phyloP scores from a whole-genome alignment of 495 filamentous ascomycete genomes.

The Trichoderma reesei region DNA sequence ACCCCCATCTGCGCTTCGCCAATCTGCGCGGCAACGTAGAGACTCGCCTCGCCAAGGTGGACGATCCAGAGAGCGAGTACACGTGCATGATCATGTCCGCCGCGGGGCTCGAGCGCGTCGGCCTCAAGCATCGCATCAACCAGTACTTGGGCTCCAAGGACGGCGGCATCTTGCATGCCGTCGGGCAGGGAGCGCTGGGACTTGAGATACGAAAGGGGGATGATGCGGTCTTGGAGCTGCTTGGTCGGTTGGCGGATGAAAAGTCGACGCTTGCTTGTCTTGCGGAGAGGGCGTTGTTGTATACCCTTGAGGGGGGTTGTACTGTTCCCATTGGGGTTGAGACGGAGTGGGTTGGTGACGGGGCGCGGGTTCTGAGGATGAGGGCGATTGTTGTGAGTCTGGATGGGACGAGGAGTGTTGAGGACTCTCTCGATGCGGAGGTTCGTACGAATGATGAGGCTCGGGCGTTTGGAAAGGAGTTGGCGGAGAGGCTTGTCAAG shows the following conservation, averaged over 20 bases:
- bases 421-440: not conserved
- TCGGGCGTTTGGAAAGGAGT: not conserved
- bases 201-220: constrained; percentile 2
- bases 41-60: not conserved
- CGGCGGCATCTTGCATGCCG: not conserved
- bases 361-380: not conserved
- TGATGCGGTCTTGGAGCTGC: not conserved
- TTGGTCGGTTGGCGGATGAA: not conserved
- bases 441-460: not conserved
- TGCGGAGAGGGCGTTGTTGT: not conserved
- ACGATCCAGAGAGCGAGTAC: not conserved
- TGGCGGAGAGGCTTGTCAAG: not conserved
- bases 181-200: not conserved
- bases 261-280: constrained; percentile 1
- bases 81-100: constrained; percentile 6
- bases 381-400: not conserved
- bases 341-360: not conserved
- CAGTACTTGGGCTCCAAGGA: not conserved
- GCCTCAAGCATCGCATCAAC: constrained; percentile 4
- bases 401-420: not conserved
- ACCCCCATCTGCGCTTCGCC: not conserved
- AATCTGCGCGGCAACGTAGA: not conserved
- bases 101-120: not conserved
- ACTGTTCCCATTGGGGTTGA: not conserved
- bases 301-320: not conserved